phyloP scores from a whole-genome alignment of 345 rosid species.

The Eucalyptus pumila region DNA sequence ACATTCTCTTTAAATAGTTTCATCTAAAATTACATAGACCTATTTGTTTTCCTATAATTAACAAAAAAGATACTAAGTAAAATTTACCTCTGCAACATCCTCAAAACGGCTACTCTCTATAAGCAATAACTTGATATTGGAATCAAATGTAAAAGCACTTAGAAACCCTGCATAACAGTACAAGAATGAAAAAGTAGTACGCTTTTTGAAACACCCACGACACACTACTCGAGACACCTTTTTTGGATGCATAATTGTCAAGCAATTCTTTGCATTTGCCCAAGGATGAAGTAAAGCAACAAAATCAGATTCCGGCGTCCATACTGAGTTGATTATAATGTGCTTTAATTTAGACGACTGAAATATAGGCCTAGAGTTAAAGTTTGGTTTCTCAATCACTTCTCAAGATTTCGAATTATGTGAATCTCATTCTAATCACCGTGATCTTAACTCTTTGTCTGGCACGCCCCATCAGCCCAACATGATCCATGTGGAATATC shows the following conservation, averaged over 20 bases:
- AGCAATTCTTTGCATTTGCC: background rate
- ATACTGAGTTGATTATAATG: accelerated
- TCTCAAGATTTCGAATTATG: background rate
- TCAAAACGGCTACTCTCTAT: too few species aligned
- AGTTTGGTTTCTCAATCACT: too few species aligned
- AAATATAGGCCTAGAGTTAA: too few species aligned
- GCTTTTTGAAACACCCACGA: background rate
- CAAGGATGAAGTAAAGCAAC: background rate
- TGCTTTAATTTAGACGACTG: background rate
- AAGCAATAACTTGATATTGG: too few species aligned
- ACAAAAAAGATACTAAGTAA: too few species aligned
- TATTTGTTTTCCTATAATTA: too few species aligned
- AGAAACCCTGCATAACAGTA: background rate
- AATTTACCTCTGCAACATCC: too few species aligned
- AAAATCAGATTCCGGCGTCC: too few species aligned
- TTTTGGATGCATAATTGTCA: background rate
- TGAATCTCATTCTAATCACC: background rate
- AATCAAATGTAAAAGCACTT: too few species aligned
- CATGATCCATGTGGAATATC: background rate
- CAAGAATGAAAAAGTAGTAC: background rate
- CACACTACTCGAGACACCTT: background rate
- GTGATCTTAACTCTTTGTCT: background rate
- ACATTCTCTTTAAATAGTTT: too few species aligned
- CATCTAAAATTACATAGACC: too few species aligned
- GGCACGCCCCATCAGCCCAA: background rate